Evolutionary conservation across 1,284 basidiomycete species (phyloP), one percentile per base, ranked within the genome.

Genomic region (Tilletia caries): DNA sequence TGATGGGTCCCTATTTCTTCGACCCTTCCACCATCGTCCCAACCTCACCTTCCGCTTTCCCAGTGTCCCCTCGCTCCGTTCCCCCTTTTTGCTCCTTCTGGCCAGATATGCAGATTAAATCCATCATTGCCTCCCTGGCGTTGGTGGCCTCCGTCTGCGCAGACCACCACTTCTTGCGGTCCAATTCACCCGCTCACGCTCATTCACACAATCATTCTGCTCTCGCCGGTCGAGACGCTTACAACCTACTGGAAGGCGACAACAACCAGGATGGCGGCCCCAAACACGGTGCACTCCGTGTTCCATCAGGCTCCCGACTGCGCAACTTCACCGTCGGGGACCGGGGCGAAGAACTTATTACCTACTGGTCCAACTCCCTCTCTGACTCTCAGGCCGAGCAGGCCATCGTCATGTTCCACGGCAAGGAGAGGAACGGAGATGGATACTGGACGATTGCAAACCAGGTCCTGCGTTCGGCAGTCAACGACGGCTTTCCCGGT

Each of bases 371-470:
- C 12, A 54, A 60, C 1, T 33, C 48, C 0, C 71, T 74, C 1
- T 48, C 72, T 20, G 73, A 79, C 65, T 1, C 25, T 1, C 54
- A 66, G n/a, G 76, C 73, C 1, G 68, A 70, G 44, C 75, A 79
- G 41, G 81, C 80, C 10, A 81, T 75, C 43, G 68, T 82, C 68
- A 81, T 82, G 76, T 79, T 82, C 68, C 81, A 82, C 68, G 81
- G 80, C 15, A 70, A 75, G 25, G 67, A 76, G n/a, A 73, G 79
- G 1, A 70, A 82, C 67, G 80, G 79, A 23, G 71, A 70, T 60
- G 67, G 67, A 12, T 13, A 72, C 68, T 73, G 68, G 69, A 68
- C 32, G 2, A 76, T 75, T 20, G 80, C 81, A 79, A 65, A 76
- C 67, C 37, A 72, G 13, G 71, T 73, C 20, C 72, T 82, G 25